These are phyloP conservation scores for Calonectria pteridis DNA, from an alignment of 2,329 filamentous ascomycete genomes.

Conservation along the genomic window DNA sequence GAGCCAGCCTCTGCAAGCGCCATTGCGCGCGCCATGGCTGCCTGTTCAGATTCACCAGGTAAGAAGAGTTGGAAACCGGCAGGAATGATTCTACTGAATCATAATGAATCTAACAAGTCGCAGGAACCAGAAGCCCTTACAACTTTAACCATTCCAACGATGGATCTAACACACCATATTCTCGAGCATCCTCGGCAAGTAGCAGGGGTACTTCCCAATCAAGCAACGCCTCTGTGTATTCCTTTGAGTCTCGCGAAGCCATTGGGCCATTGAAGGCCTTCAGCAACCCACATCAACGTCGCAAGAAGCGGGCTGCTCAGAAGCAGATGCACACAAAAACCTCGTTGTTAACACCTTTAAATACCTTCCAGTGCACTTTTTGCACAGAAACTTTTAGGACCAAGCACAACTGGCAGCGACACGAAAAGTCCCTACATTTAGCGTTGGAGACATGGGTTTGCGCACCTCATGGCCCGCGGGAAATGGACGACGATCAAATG, in stretches of 20 bases:
- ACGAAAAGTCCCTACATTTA: slow-evolving; percentile 60
- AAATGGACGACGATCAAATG: slow-evolving; percentile 53
- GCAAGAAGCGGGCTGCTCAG: background rate
- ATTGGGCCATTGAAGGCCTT: background rate
- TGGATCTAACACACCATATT: slow-evolving; percentile 5
- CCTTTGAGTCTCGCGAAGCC: slow-evolving; percentile 14
- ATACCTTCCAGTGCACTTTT: slow-evolving; percentile 55
- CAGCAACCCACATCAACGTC: background rate
- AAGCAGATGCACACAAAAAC: slow-evolving; percentile 19
- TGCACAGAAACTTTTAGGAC: slow-evolving; percentile 58
- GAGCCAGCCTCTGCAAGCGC: slow-evolving; percentile 43
- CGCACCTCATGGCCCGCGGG: slow-evolving; percentile 45
- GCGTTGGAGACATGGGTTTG: slow-evolving; percentile 60
- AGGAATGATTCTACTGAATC: background rate
- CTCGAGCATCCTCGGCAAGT: slow-evolving; percentile 35
- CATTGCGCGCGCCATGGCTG: slow-evolving; percentile 41
- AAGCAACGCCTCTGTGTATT: slow-evolving; percentile 27
- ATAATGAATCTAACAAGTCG: background rate
- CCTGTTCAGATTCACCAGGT: slow-evolving; percentile 6
- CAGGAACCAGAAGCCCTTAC: background rate
- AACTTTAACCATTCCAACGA: background rate
- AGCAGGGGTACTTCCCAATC: slow-evolving; percentile 34
- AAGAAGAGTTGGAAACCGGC: background rate
- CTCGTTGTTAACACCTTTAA: background rate
- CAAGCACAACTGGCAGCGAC: slow-evolving; percentile 60